Percentiles rank a stretch among this genome's conserved stretches.
Conservation (phyloP, 2,329 filamentous ascomycete species). For the Xylariaceae sp. region DNA sequence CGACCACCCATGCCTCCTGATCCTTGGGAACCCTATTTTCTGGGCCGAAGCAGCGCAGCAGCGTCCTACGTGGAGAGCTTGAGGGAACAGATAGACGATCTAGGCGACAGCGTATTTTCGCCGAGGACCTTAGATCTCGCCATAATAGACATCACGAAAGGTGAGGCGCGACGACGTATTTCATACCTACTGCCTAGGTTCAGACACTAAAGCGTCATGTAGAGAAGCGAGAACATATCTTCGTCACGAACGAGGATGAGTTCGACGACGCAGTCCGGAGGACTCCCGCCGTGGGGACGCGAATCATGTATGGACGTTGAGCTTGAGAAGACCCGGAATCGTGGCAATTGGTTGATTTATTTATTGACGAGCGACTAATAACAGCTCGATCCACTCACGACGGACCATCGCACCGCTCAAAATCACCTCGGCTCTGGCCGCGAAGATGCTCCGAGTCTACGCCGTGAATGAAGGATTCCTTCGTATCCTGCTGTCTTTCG, state of each 20-base stretch:
- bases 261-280: neutral
- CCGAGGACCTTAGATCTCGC: neutral
- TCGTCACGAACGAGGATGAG: neutral
- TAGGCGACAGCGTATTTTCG: neutral
- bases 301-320: neutral
- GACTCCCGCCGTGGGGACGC: neutral
- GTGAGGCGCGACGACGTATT: too few relatives aligned
- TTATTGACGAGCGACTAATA: too few relatives aligned
- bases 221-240: neutral
- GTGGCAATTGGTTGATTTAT: too few relatives aligned
- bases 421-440: neutral
- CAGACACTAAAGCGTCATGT: too few relatives aligned
- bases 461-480: slow-evolving; percentile 7
- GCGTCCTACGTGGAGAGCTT: neutral
- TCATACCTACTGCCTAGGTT: too few relatives aligned
- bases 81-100: neutral
- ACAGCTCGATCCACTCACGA: slow-evolving; percentile 10
- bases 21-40: neutral
- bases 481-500: slow-evolving; percentile 12
- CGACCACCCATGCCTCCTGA: too few relatives aligned
- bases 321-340: too few relatives aligned
- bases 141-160: neutral
- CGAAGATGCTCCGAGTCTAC: slow-evolving; percentile 8
- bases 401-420: slow-evolving; percentile 10
- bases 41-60: neutral